Percentiles rank a stretch among this genome's conserved stretches.
Conservation (phyloP, 2,329 filamentous ascomycete species). For the Diatrype stigma region DNA sequence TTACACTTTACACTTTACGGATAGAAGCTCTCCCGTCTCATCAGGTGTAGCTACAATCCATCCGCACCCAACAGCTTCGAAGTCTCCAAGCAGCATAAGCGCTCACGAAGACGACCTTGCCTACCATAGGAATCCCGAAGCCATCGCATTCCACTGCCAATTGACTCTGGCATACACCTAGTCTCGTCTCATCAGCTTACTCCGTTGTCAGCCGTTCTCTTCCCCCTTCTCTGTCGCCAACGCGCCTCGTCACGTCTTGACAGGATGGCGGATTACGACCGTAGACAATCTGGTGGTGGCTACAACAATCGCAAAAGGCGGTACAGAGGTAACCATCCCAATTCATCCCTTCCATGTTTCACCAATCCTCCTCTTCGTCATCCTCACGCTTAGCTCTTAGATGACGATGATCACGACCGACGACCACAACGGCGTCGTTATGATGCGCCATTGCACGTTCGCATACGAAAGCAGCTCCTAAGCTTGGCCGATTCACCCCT, state of each 20-base stretch:
- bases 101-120: too few species aligned
- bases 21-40: neutral
- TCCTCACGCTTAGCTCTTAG: conserved; percentile 34
- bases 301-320: conserved; percentile 70
- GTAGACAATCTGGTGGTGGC: conserved; percentile 45
- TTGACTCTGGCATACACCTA: too few species aligned
- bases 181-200: conserved; percentile 1
- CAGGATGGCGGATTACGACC: conserved; percentile 54
- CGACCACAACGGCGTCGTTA: conserved; percentile 69
- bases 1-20: neutral
- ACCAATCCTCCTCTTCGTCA: conserved; percentile 3
- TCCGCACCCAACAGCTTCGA: too few species aligned
- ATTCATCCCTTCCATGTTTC: neutral
- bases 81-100: too few species aligned
- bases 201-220: conserved; percentile 1
- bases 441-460: conserved; percentile 65
- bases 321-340: conserved; percentile 61
- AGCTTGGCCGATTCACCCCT: conserved; percentile 78
- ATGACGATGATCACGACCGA: conserved; percentile 75
- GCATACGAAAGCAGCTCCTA: conserved; percentile 73
- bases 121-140: too few species aligned
- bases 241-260: conserved; percentile 1
- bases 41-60: neutral
- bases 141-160: too few species aligned
- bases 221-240: conserved; percentile 4